These are phyloP conservation scores for Pterula multifida DNA, from an alignment of 1,284 basidiomycete genomes.

Conservation along the genomic window DNA sequence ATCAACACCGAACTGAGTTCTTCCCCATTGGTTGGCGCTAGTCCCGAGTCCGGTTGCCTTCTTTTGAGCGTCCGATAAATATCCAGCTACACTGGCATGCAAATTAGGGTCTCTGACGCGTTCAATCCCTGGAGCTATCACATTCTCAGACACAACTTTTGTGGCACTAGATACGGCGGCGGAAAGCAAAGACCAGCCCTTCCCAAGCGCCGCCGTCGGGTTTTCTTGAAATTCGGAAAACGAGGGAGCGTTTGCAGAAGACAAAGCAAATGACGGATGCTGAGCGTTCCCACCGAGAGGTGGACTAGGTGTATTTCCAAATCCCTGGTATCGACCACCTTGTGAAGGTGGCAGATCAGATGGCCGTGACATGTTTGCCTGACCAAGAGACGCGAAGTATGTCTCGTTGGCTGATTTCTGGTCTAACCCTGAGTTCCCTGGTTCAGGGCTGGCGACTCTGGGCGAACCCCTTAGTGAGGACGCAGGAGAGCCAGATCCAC, in stretches of 20 bases:
- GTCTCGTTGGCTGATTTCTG: slow-evolving; percentile 67
- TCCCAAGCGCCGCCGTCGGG: slow-evolving; percentile 64
- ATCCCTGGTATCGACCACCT: slow-evolving; percentile 77
- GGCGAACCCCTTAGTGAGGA: slow-evolving; percentile 30
- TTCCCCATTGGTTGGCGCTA: slow-evolving; percentile 62
- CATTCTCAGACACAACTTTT: slow-evolving; percentile 62
- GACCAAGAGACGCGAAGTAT: slow-evolving; percentile 66
- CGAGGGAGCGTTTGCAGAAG: slow-evolving; percentile 60
- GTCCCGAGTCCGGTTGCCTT: slow-evolving; percentile 44
- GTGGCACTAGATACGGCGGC: slow-evolving; percentile 63
- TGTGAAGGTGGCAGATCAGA: slow-evolving; percentile 71
- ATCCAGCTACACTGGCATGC: slow-evolving; percentile 58
- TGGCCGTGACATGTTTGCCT: slow-evolving; percentile 57
- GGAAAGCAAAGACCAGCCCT: slow-evolving; percentile 79
- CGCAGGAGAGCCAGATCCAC: slow-evolving; percentile 43
- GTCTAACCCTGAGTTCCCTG: slow-evolving; percentile 18
- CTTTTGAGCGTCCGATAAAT: slow-evolving; percentile 56
- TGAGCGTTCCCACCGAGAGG: slow-evolving; percentile 24
- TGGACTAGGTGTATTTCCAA: slow-evolving; percentile 62
- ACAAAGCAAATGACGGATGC: slow-evolving; percentile 51
- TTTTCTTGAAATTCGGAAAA: slow-evolving; percentile 70
- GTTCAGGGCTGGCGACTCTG: slow-evolving; percentile 15
- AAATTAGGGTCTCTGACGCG: slow-evolving; percentile 66
- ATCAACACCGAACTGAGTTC: slow-evolving; percentile 64
- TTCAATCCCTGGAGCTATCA: slow-evolving; percentile 75